Evolutionary conservation across 768 basidiomycete genomes (phyloP).

Genomic region (Xerocomellus amylosporus): DNA sequence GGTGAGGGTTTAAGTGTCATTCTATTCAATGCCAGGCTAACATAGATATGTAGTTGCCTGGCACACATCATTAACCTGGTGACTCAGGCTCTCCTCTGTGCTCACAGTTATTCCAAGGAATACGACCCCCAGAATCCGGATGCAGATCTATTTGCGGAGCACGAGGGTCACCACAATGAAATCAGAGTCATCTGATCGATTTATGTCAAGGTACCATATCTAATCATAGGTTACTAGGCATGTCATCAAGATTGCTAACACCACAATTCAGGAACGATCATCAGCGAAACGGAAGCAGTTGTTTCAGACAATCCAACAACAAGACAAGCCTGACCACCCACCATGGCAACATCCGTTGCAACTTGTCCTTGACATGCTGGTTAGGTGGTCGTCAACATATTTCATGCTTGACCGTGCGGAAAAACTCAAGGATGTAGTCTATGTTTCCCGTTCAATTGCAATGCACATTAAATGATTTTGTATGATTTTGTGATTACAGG

Average conservation of each 20-base stretch:
- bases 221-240: no score
- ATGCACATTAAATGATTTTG: no score
- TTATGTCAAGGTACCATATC: neutral
- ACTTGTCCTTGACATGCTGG: neutral
- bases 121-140: neutral
- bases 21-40: no score
- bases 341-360: neutral
- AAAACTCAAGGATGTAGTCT: neutral
- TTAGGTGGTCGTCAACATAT: neutral
- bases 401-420: neutral
- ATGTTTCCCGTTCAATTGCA: no score
- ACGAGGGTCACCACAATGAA: neutral
- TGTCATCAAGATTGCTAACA: no score
- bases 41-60: neutral
- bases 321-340: neutral
- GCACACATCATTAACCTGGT: slow-evolving; percentile 1
- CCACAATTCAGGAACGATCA: neutral
- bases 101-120: neutral
- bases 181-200: neutral
- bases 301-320: neutral
- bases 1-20: neutral
- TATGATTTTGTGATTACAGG: no score
- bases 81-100: neutral
- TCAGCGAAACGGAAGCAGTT: neutral
- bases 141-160: neutral